Evolutionary conservation across 2,329 filamentous ascomycete species (phyloP), one percentile per base, ranked within the genome.

Genomic region (Dactylellina sp.): DNA sequence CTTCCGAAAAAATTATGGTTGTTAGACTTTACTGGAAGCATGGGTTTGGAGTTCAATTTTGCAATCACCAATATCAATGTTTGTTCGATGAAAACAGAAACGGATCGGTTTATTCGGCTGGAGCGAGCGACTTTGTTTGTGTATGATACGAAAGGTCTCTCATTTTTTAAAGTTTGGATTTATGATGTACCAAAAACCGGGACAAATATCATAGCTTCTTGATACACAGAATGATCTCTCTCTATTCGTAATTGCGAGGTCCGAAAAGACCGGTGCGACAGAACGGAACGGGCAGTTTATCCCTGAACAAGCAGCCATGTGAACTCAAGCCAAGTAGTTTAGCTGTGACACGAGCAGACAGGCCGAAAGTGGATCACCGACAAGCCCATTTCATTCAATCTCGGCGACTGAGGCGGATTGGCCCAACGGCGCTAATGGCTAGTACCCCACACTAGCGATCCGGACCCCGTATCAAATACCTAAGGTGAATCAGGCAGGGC

Each of bases 11-110:
- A 68, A 60, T 24, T 55, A 62, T 52, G 57, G 49, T 37, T 59
- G 53, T 63, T 59, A 71, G 59, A 64, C 50, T 71, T 63, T 55
- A 61, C 28, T 47, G 66, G 57, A 56, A 62, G 66, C 66, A 71
- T 71, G 60, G 68, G 44, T 65, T 72, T 72, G 68, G 59, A 60
- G 68, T 72, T 72, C 52, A 64, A 56, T 20, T 52, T 72, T 72
- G 60, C 57, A 60, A 65, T 64, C 50, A 46, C 47, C 49, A 46
- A 44, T 53, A 35, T 64, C n/a, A 44, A 40, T 52, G 44, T 63
- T 9, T 9, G 53, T 63, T 6, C 9, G 44, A 42, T 28, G 47
- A 50, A 42, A 63, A 64, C 53, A 62, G 14, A 50, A 52, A 60
- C 60, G 57, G 57, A 57, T 72, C 68, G 55, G 46, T 64, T 72